Base-by-base conservation (phyloP, 1,139 yeast species). In the Taphrina pruni region DNA sequence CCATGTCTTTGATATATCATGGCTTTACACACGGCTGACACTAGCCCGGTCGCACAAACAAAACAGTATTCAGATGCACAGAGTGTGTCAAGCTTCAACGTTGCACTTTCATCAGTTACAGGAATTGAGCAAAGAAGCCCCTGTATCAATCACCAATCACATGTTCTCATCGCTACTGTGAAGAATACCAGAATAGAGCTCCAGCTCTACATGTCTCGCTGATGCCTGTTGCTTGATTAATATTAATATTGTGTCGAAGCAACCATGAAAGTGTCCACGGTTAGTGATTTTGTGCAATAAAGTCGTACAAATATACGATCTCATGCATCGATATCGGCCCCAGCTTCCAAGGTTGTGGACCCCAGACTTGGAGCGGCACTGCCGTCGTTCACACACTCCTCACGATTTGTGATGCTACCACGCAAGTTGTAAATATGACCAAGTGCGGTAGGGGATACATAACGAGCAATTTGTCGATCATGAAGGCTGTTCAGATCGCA, bases 401-500 rank as follows among this genome's bases (percentile, higher is more conserved):
- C 54, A 9, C 36, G 12, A 17, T 20, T 12, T 4, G n/a, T 43
- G 46, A 43, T 17, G 17, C 17, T 17, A 17, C 32, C 2, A 26
- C 32, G 32, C 4, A 26, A 26, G 4, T 26, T 26, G 32, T 26
- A 17, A 17, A 17, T 17, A 17, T 17, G 17, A 17, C 17, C 17
- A 17, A 17, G 17, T 17, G 17, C 17, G 17, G 17, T 17, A 17
- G 17, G 17, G 17, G 17, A 17, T 17, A 17, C 17, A 17, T 17
- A 17, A 17, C 17, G 17, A 17, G 17, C 17, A 17, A 17, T 17
- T 17, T 17, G 17, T 17, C 17, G 17, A 17, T 14, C 17, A 66
- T 66, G 69, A 66, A 66, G 61, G 69, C 69, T 26, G 51, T 66
- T 21, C 66, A 66, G 35, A 36, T 66, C 17, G n/a, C 32, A n/a